These are phyloP conservation scores for Beauveria rudraprayagi DNA, from an alignment of 2,329 filamentous ascomycete species.

Conservation along the genomic window DNA sequence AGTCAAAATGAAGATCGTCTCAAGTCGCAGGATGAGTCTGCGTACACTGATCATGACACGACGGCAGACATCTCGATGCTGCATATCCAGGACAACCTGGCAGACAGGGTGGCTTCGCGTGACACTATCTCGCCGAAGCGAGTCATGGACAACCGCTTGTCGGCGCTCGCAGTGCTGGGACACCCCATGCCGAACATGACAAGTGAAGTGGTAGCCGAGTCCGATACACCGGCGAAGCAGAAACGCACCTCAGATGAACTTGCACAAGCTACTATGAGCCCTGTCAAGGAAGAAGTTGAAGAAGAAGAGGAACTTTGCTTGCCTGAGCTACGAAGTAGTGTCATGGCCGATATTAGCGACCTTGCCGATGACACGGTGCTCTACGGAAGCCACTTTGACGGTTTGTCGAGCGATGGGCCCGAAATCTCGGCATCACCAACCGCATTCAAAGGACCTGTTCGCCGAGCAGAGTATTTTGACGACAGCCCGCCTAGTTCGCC, in stretches of 20 bases:
- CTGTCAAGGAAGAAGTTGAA: constrained; percentile 16
- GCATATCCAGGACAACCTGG: constrained; percentile 2
- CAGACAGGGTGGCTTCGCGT: constrained; percentile 3
- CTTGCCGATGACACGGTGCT: constrained; percentile 33
- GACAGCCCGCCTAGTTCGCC: constrained; percentile 44
- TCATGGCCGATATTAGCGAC: constrained; percentile 23
- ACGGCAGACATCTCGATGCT: not conserved
- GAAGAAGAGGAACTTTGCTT: constrained; percentile 28
- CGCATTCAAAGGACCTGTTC: constrained; percentile 22
- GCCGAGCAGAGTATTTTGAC: constrained; percentile 27
- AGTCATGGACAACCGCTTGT: not conserved
- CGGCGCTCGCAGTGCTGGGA: not conserved
- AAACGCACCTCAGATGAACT: constrained; percentile 6
- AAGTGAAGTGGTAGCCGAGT: not conserved
- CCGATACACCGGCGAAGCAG: constrained; percentile 1
- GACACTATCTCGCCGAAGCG: constrained; percentile 11
- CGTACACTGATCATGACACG: not conserved
- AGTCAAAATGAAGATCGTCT: not conserved
- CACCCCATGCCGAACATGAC: not conserved
- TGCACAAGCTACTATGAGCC: constrained; percentile 11
- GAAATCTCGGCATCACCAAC: constrained; percentile 38
- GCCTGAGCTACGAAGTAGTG: constrained; percentile 26
- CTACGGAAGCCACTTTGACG: constrained; percentile 30
- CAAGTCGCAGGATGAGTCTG: not conserved
- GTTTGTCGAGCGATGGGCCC: constrained; percentile 33